Evolutionary conservation across 2,329 filamentous ascomycete species (phyloP).

Genomic region (Coniella lustricola): DNA sequence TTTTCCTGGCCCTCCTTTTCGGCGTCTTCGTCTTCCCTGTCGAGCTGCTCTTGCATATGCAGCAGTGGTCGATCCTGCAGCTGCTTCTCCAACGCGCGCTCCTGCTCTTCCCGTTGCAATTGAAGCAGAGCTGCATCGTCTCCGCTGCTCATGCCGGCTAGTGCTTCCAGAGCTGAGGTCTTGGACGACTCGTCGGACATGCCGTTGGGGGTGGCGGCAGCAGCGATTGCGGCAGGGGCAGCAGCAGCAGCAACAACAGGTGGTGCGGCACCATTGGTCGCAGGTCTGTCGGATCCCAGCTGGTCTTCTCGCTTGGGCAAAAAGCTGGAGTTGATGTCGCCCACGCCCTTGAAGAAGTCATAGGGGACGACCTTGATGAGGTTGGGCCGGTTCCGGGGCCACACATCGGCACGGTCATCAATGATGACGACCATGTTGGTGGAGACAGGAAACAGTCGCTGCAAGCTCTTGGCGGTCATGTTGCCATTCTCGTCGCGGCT

Average conservation of each 20-base stretch:
- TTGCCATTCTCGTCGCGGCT: slow-evolving; percentile 96
- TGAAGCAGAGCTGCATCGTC: slow-evolving; percentile 63
- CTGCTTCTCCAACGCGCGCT: slow-evolving; percentile 81
- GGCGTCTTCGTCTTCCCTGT: slow-evolving; percentile 69
- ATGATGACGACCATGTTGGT: slow-evolving; percentile 99
- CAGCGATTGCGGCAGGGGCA: no score
- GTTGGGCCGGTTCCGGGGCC: slow-evolving; percentile 83
- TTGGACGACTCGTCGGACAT: slow-evolving; percentile 21
- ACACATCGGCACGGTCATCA: slow-evolving; percentile 93
- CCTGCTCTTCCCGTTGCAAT: slow-evolving; percentile 76
- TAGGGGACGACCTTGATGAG: slow-evolving; percentile 92
- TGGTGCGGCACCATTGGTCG: slow-evolving; percentile 17
- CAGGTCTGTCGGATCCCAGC: slow-evolving; percentile 25
- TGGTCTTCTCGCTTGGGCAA: slow-evolving; percentile 68
- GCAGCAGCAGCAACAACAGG: no score
- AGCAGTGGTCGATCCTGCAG: slow-evolving; percentile 80
- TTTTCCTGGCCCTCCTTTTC: slow-evolving; percentile 41
- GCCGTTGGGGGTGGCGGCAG: slow-evolving; percentile 17
- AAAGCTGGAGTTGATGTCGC: slow-evolving; percentile 98
- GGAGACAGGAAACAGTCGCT: slow-evolving; percentile 88
- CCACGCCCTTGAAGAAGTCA: slow-evolving; percentile 96
- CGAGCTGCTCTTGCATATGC: slow-evolving; percentile 87
- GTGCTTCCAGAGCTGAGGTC: slow-evolving; percentile 56
- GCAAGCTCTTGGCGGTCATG: slow-evolving; percentile 81
- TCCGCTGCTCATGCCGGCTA: slow-evolving; percentile 68